A percentile compares a stretch with the other conserved stretches of the same genome.
phyloP scores from a whole-genome alignment of 148 eudicot species.

The Gaultheria prostrata region DNA sequence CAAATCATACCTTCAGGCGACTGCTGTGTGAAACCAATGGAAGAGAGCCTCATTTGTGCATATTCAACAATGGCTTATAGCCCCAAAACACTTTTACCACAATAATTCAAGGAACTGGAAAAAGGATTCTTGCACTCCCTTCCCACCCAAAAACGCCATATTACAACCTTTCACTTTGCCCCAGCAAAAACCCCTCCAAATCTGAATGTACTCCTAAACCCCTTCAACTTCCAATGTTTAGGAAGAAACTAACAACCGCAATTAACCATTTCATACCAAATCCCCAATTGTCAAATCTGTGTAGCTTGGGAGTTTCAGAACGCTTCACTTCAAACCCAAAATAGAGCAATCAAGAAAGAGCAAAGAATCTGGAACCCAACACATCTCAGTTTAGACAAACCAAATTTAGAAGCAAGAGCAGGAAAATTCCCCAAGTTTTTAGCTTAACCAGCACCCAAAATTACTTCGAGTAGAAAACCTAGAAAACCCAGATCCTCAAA shows the following conservation, averaged over 20 bases:
- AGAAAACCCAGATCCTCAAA: constrained; percentile 19
- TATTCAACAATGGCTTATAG: constrained; percentile 16
- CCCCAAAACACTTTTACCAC: constrained; percentile 10
- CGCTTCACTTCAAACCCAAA: neutral
- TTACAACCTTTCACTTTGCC: constrained; percentile 16
- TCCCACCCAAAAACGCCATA: constrained; percentile 22
- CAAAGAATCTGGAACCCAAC: constrained; percentile 11
- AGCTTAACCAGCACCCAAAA: constrained; percentile 15
- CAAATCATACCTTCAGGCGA: constrained; percentile 43
- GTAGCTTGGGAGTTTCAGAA: constrained; percentile 8
- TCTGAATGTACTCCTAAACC: constrained; percentile 15
- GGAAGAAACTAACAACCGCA: neutral
- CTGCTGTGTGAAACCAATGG: constrained; percentile 41
- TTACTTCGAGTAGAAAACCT: constrained; percentile 15
- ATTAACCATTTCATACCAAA: neutral
- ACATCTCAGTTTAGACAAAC: constrained; percentile 21
- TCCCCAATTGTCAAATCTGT: neutral
- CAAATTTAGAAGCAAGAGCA: constrained; percentile 2
- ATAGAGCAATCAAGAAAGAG: neutral
- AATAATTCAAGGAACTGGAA: constrained; percentile 1
- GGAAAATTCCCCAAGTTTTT: constrained; percentile 15
- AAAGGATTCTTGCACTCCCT: constrained; percentile 15
- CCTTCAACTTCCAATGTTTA: constrained; percentile 6
- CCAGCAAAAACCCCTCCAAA: constrained; percentile 18
- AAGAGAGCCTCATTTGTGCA: constrained; percentile 41